Percentiles rank a stretch among this genome's conserved stretches.
phyloP scores from a whole-genome alignment of 495 filamentous ascomycete genomes.

The Podospora sp. region DNA sequence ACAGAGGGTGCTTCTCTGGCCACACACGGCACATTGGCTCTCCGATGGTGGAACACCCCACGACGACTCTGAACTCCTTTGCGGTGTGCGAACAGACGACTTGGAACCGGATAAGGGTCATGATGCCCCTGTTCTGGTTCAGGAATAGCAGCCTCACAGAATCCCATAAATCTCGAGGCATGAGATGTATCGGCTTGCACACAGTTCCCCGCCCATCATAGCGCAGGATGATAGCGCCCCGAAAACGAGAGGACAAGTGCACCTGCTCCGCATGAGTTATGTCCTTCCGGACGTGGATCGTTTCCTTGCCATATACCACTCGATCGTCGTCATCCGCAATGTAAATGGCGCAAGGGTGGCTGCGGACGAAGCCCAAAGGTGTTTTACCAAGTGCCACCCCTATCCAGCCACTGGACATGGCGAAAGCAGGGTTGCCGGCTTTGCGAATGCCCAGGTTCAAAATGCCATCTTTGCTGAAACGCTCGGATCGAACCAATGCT shows the following conservation, averaged over 20 bases:
- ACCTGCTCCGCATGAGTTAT: not conserved
- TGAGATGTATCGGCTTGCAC: not conserved
- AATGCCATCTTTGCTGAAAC: not conserved
- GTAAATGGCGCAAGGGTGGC: not conserved
- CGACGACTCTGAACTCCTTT: not conserved
- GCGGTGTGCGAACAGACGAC: not conserved
- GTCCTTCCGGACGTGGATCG: not conserved
- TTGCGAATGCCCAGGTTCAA: not conserved
- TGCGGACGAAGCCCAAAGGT: not conserved
- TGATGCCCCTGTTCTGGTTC: not conserved
- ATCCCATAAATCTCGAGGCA: not conserved
- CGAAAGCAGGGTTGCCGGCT: not conserved
- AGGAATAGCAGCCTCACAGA: not conserved
- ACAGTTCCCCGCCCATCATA: not conserved
- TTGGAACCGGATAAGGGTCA: not conserved
- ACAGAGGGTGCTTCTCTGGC: not conserved
- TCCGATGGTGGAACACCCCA: not conserved
- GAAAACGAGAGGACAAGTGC: not conserved
- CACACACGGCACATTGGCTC: not conserved
- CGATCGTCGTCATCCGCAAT: not conserved
- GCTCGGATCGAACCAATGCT: not conserved
- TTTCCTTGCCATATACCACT: not conserved
- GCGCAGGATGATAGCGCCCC: not conserved
- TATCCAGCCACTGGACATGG: not conserved
- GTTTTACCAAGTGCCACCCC: not conserved